A percentile compares a stretch with the other conserved stretches of the same genome.
Conservation (phyloP, 108 stramenopile species). For the Cyclotella baltica region DNA sequence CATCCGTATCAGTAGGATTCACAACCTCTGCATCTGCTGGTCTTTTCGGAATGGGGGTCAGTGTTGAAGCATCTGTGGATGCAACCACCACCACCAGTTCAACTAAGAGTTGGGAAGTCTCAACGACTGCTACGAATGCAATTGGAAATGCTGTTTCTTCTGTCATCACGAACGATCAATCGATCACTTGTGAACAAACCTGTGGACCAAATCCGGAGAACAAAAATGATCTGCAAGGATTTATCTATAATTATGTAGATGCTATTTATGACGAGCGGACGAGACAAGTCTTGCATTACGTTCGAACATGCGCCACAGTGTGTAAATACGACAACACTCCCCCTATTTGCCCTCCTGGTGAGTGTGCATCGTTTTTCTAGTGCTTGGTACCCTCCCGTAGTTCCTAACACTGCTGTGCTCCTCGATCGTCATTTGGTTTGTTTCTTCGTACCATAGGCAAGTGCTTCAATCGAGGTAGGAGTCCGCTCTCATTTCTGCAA, state of each 20-base stretch:
- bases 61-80: not conserved
- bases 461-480: not conserved
- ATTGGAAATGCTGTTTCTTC: not conserved
- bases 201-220: not conserved
- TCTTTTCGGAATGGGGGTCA: not conserved
- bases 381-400: no score
- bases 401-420: not conserved
- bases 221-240: not conserved
- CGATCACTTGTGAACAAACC: not conserved
- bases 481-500: no score
- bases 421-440: not conserved
- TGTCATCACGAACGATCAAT: not conserved
- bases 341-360: not conserved
- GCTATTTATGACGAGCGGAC: not conserved
- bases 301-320: not conserved
- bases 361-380: not conserved
- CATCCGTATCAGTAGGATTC: not conserved
- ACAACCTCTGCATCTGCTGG: not conserved
- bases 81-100: not conserved
- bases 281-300: not conserved
- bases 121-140: not conserved
- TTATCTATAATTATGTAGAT: not conserved
- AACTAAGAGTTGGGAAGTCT: not conserved
- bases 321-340: not conserved
- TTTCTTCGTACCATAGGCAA: not conserved